A percentile compares a stretch with the other conserved stretches of the same genome.
phyloP scores from a whole-genome alignment of 202 grass and related monocot genomes.

The Setaria italica region DNA sequence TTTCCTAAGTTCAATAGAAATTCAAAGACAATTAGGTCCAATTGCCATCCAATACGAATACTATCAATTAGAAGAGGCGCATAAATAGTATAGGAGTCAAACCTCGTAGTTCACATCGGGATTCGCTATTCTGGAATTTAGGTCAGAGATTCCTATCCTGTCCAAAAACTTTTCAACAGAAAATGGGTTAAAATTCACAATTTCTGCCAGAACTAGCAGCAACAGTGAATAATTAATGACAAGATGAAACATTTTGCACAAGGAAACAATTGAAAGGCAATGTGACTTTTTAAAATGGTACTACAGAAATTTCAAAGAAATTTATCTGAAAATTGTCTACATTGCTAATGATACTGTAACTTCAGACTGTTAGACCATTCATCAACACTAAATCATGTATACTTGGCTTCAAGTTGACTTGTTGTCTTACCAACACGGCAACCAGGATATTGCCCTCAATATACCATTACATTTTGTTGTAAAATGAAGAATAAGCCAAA shows the following conservation, averaged over 20 bases:
- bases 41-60: not conserved
- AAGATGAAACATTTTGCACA: not conserved
- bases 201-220: not conserved
- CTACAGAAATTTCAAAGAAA: not conserved
- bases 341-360: not conserved
- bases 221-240: not conserved
- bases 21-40: not conserved
- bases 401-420: not conserved
- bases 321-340: not conserved
- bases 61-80: not conserved
- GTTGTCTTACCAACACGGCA: too few species aligned
- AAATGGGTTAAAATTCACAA: not conserved
- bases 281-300: not conserved
- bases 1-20: not conserved
- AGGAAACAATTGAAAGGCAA: not conserved
- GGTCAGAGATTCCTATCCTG: not conserved
- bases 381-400: not conserved
- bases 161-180: slow-evolving; percentile 15
- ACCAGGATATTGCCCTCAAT: too few species aligned
- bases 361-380: not conserved
- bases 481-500: not conserved
- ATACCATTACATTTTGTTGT: not conserved
- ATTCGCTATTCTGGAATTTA: not conserved
- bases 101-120: slow-evolving; percentile 38
- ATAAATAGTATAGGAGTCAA: slow-evolving; percentile 7